A percentile compares a stretch with the other conserved stretches of the same genome.
phyloP scores from a whole-genome alignment of 2,329 filamentous ascomycete species.

The Xylaria sp. region DNA sequence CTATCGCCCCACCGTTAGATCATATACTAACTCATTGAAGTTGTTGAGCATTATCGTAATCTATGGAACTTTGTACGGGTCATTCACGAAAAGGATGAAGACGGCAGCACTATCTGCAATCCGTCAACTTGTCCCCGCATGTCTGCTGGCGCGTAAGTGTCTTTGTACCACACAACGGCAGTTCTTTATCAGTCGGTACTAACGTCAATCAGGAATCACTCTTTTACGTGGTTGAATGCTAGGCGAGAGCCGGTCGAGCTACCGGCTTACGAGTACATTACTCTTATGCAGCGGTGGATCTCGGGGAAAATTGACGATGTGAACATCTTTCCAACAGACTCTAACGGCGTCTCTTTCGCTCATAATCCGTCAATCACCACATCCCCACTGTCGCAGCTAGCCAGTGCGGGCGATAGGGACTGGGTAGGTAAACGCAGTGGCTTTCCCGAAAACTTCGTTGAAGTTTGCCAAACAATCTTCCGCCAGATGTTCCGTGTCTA shows the following conservation, averaged over 20 bases:
- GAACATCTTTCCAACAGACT: constrained; percentile 87
- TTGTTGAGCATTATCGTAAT: constrained; percentile 90
- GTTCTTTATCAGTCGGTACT: background rate
- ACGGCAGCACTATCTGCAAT: constrained; percentile 82
- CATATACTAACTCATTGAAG: constrained; percentile 51
- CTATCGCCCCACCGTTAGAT: background rate
- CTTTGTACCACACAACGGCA: background rate
- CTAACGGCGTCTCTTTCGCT: constrained; percentile 69
- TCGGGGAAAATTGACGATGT: constrained; percentile 92
- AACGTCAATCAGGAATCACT: constrained; percentile 69
- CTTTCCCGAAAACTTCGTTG: constrained; percentile 87
- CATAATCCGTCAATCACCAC: constrained; percentile 64
- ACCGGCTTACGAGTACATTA: constrained; percentile 91
- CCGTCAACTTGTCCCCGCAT: constrained; percentile 83
- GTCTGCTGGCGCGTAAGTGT: constrained; percentile 87
- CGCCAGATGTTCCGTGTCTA: constrained; percentile 99
- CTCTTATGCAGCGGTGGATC: constrained; percentile 96
- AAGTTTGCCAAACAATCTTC: constrained; percentile 92
- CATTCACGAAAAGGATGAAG: constrained; percentile 83
- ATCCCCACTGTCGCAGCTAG: constrained; percentile 66
- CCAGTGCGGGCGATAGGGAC: constrained; percentile 64
- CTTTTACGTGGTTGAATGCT: constrained; percentile 94
- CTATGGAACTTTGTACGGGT: constrained; percentile 89
- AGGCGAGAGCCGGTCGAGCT: constrained; percentile 88
- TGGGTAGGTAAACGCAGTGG: constrained; percentile 94